phyloP scores from a whole-genome alignment of 2,329 filamentous ascomycete species.

The Calonectria pauciramosa region DNA sequence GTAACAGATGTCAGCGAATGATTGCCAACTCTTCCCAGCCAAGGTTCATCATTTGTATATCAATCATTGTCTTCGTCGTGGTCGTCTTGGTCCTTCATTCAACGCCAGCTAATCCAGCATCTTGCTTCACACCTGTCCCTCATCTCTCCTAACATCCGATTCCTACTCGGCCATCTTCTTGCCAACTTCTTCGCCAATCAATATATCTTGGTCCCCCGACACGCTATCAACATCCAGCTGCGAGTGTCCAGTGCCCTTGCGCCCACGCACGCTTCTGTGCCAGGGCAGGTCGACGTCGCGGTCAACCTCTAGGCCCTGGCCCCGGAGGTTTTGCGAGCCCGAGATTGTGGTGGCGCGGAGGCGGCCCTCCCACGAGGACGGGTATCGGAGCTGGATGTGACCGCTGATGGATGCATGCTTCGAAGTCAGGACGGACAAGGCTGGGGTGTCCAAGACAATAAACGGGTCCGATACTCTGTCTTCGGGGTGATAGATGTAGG shows the following conservation, averaged over 20 bases:
- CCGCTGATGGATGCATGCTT: conserved; percentile 62
- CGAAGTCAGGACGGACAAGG: conserved; percentile 54
- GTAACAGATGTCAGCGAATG: conserved; percentile 14
- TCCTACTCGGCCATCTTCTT: background rate
- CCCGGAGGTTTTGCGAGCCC: conserved; percentile 56
- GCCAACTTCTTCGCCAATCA: conserved; percentile 40
- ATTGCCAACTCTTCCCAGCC: background rate
- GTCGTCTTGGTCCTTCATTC: background rate
- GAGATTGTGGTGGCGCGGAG: conserved; percentile 56
- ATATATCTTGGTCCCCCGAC: conserved; percentile 46
- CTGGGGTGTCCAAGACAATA: conserved; percentile 22
- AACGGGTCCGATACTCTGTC: conserved; percentile 8
- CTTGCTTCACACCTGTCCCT: background rate
- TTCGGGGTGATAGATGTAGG: conserved; percentile 35
- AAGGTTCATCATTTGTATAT: background rate
- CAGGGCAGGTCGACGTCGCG: conserved; percentile 51
- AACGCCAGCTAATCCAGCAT: background rate
- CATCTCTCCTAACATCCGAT: background rate
- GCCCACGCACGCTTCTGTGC: conserved; percentile 51
- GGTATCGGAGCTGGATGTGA: conserved; percentile 58
- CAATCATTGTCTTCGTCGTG: background rate
- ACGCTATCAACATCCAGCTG: conserved; percentile 49
- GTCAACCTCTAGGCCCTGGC: conserved; percentile 58
- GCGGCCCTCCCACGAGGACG: conserved; percentile 63
- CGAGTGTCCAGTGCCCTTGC: conserved; percentile 58